Conservation (phyloP, 495 filamentous ascomycete species). For the Penicillium taxi region DNA sequence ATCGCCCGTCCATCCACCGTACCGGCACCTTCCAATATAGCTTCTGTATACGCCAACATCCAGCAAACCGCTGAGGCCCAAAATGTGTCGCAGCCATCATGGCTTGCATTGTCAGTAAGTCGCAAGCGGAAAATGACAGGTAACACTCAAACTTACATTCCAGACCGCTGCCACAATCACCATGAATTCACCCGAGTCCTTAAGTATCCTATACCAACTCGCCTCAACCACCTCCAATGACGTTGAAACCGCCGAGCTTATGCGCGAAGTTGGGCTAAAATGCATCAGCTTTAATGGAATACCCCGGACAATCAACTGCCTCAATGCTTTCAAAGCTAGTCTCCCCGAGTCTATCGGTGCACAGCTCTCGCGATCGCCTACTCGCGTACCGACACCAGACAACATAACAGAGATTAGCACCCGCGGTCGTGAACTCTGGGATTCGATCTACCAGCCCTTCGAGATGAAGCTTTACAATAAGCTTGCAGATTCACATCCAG, state of each 20-base stretch:
- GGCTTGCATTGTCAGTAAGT: constrained; percentile 57
- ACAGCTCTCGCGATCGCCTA: constrained; percentile 15
- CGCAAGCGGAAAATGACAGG: not conserved
- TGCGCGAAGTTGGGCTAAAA: constrained; percentile 73
- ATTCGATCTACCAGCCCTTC: constrained; percentile 64
- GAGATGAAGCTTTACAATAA: constrained; percentile 58
- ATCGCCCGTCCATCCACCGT: constrained; percentile 58
- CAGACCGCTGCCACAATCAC: constrained; percentile 68
- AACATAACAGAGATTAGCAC: constrained; percentile 45
- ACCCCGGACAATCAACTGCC: constrained; percentile 70
- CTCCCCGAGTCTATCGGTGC: constrained; percentile 35
- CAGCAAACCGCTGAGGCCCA: constrained; percentile 44
- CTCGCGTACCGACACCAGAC: constrained; percentile 14
- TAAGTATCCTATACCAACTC: constrained; percentile 46
- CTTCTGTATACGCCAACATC: constrained; percentile 52
- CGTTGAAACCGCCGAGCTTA: constrained; percentile 58
- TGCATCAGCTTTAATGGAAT: constrained; percentile 82
- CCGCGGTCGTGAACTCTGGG: constrained; percentile 58
- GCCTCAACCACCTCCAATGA: constrained; percentile 35
- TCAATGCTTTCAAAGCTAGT: constrained; percentile 54
- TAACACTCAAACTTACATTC: constrained; percentile 4
- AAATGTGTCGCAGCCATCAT: constrained; percentile 51
- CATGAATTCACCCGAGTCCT: constrained; percentile 62
- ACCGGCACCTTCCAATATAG: constrained; percentile 53
- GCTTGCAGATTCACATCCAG: constrained; percentile 62